phyloP scores from a whole-genome alignment of 306 rosid genomes.

The Gastrolobium villosum region DNA sequence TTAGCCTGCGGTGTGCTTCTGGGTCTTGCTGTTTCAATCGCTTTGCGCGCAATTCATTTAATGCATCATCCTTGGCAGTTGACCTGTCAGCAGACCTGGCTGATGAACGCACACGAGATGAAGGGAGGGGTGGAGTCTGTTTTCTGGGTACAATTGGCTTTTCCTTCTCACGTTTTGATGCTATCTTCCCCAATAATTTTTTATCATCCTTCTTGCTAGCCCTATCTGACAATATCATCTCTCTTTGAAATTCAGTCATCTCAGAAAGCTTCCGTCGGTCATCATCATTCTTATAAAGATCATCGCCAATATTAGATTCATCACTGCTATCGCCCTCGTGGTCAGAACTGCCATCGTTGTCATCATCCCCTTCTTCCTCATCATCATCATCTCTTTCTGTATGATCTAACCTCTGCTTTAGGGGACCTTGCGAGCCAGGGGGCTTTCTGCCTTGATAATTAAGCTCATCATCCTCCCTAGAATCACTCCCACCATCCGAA shows the following conservation, averaged over 20 bases:
- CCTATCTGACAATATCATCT: constrained; percentile 79
- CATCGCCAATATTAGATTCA: constrained; percentile 79
- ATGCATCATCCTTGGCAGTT: constrained; percentile 77
- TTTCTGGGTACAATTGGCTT: constrained; percentile 62
- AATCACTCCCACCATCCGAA: too few relatives aligned
- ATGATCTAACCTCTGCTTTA: constrained; percentile 79
- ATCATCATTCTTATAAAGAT: constrained; percentile 81
- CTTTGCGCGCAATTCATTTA: constrained; percentile 83
- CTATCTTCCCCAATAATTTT: too few relatives aligned
- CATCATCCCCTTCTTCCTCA: constrained; percentile 62
- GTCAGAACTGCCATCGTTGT: constrained; percentile 60
- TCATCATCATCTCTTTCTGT: constrained; percentile 69
- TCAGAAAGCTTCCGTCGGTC: constrained; percentile 74
- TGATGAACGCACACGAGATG: constrained; percentile 76
- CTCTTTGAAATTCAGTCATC: constrained; percentile 88
- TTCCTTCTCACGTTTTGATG: constrained; percentile 76
- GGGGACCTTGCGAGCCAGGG: constrained; percentile 77
- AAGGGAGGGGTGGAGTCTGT: constrained; percentile 70
- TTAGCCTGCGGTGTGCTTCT: constrained; percentile 69
- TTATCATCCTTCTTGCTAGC: too few relatives aligned
- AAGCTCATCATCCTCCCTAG: constrained; percentile 73
- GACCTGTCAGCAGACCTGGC: constrained; percentile 82
- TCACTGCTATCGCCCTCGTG: constrained; percentile 69
- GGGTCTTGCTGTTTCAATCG: constrained; percentile 87
- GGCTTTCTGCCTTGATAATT: constrained; percentile 65